These are phyloP conservation scores for Saussurea involucrata DNA, from an alignment of 129 eudicot genomes.

Conservation along the genomic window DNA sequence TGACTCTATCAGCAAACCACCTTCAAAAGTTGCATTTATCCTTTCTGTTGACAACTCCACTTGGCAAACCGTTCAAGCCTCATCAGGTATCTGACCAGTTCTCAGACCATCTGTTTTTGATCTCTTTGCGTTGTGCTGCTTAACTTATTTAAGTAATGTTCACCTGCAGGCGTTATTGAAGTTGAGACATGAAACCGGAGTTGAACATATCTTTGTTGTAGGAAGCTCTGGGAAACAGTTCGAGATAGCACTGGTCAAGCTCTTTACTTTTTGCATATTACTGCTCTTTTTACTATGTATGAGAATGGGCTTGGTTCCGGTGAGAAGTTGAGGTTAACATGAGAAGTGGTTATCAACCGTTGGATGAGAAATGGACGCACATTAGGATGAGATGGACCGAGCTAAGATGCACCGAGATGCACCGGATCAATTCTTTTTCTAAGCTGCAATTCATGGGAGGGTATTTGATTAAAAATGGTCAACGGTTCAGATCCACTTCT, in stretches of 20 bases:
- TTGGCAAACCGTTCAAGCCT: constrained; percentile 70
- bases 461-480: too few relatives aligned
- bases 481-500: too few relatives aligned
- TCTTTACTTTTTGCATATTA: neutral
- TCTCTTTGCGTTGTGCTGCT: neutral
- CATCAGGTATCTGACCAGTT: constrained; percentile 68
- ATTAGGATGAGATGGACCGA: too few relatives aligned
- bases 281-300: neutral
- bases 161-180: constrained; percentile 70
- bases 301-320: too few relatives aligned
- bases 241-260: constrained; percentile 63
- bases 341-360: too few relatives aligned
- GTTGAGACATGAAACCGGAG: constrained; percentile 79
- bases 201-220: constrained; percentile 79
- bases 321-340: too few relatives aligned
- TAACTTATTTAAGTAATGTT: constrained; percentile 7
- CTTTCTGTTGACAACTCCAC: constrained; percentile 67
- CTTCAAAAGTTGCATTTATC: constrained; percentile 83
- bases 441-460: too few relatives aligned
- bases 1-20: constrained; percentile 84
- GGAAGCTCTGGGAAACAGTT: constrained; percentile 69
- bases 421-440: too few relatives aligned
- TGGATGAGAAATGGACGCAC: too few relatives aligned
- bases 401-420: too few relatives aligned
- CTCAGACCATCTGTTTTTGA: neutral